Conservation (phyloP, 306 rosid genomes). For the Vicia villosa region DNA sequence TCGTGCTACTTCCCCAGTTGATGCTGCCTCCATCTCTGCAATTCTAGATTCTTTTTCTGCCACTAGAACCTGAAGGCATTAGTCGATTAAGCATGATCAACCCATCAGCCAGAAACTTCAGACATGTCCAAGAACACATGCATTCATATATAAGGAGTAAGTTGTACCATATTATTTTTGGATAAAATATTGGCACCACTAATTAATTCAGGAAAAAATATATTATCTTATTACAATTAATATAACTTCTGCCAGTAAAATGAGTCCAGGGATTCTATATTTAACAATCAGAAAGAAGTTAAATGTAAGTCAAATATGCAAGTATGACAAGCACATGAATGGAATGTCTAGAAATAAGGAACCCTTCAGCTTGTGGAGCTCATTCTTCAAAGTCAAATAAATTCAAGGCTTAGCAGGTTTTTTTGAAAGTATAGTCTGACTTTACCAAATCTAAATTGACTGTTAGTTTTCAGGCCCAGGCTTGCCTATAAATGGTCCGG, state of each 20-base stretch:
- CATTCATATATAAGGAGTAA: slow-evolving; percentile 10
- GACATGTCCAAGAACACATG: slow-evolving; percentile 26
- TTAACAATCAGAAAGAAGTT: slow-evolving; percentile 20
- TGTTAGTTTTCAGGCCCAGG: slow-evolving; percentile 14
- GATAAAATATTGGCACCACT: slow-evolving; percentile 10
- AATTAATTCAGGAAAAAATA: neutral
- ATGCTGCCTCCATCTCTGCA: slow-evolving; percentile 98
- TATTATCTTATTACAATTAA: neutral
- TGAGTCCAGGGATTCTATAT: slow-evolving; percentile 26
- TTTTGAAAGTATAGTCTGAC: slow-evolving; percentile 22
- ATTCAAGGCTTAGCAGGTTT: slow-evolving; percentile 26
- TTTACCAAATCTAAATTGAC: slow-evolving; percentile 19
- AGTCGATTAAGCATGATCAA: slow-evolving; percentile 35
- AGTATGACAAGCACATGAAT: slow-evolving; percentile 4
- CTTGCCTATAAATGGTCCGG: neutral
- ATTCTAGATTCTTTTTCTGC: slow-evolving; percentile 93
- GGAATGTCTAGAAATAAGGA: slow-evolving; percentile 25
- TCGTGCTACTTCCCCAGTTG: slow-evolving; percentile 91
- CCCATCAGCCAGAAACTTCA: slow-evolving; percentile 30
- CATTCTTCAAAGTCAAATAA: slow-evolving; percentile 29
- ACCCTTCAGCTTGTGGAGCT: slow-evolving; percentile 26
- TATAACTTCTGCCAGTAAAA: slow-evolving; percentile 26
- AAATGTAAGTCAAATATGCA: slow-evolving; percentile 20
- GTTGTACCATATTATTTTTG: neutral
- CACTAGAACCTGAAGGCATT: slow-evolving; percentile 68